phyloP scores from a whole-genome alignment of 192 early-diverging fungal genomes.

The Rhizophagus prolifer region DNA sequence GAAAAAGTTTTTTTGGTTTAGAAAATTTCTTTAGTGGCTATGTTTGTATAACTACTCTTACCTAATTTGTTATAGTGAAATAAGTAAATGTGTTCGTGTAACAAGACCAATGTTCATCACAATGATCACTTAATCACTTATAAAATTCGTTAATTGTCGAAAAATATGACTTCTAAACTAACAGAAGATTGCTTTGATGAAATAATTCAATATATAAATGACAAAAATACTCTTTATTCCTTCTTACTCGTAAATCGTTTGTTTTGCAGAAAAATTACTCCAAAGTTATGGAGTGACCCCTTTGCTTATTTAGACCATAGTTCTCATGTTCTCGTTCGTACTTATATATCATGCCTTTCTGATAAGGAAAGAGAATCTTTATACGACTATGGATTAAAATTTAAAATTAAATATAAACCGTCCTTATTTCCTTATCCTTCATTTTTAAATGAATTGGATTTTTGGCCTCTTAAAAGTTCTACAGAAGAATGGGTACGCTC shows the following conservation, averaged over 20 bases:
- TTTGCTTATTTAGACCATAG: not conserved
- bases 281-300: not conserved
- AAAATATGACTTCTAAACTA: not conserved
- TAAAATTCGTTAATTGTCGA: no score
- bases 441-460: conserved; percentile 2
- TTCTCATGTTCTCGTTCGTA: not conserved
- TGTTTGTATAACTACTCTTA: no score
- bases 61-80: no score
- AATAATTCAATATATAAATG: not conserved
- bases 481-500: not conserved
- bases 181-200: conserved; percentile 3
- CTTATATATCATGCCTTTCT: not conserved
- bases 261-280: not conserved
- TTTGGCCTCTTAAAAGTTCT: not conserved
- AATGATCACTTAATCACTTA: no score
- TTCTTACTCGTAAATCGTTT: not conserved
- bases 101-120: no score
- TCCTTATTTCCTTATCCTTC: not conserved
- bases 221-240: not conserved
- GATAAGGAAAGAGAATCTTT: not conserved
- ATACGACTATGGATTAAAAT: not conserved
- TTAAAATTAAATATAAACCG: not conserved
- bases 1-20: no score
- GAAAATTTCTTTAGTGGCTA: no score
- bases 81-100: no score